Percentiles rank a stretch among this genome's conserved stretches.
These are phyloP conservation scores for Xylaria flabelliformis DNA, from an alignment of 495 filamentous ascomycete species.

Conservation along the genomic window DNA sequence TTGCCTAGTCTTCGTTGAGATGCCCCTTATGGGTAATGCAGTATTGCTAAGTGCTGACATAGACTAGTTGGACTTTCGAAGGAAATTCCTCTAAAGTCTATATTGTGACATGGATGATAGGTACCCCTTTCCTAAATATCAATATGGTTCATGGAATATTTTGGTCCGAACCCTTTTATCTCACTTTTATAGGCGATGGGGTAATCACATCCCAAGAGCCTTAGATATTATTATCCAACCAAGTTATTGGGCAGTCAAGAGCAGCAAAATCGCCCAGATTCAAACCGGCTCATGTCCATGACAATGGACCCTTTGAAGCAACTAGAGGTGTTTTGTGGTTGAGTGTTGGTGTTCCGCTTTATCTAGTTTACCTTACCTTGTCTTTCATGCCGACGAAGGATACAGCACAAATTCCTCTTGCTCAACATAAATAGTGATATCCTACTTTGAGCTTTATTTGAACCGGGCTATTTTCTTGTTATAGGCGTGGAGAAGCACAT, in stretches of 20 bases:
- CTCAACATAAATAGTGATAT: background rate
- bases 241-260: background rate
- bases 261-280: background rate
- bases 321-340: background rate
- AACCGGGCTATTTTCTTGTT: no score
- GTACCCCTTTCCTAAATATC: background rate
- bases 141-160: background rate
- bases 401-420: background rate
- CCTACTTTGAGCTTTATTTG: background rate
- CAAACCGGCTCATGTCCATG: background rate
- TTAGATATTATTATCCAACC: background rate
- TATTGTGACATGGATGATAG: background rate
- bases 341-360: background rate
- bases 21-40: background rate
- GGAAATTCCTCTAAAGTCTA: background rate
- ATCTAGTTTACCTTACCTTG: background rate
- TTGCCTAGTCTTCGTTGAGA: background rate
- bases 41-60: background rate
- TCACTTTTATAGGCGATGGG: background rate
- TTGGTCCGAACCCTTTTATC: background rate
- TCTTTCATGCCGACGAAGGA: background rate
- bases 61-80: background rate
- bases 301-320: background rate
- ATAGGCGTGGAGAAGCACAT: background rate
- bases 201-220: background rate